Base-by-base conservation (phyloP, 169 alveolate genomes). In the Cryptosporidium muris region DNA sequence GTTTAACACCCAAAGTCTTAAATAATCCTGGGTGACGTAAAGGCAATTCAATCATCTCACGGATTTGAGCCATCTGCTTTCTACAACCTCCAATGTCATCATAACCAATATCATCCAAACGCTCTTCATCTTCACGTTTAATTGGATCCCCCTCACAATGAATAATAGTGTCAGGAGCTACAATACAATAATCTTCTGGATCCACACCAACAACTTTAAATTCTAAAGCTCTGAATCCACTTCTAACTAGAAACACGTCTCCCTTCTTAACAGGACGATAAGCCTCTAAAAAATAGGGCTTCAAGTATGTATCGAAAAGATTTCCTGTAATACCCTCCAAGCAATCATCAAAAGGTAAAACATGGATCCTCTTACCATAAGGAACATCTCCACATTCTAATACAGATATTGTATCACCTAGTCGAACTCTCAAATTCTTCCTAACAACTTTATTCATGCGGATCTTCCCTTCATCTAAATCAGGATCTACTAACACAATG, bases 31-130 rank as follows among this genome's bases (percentile, higher is more conserved):
- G 99, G 80, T 98, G 99, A 66, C 99, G 94, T 51, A 98, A 92
- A 37, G 99, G 99, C 63, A 98, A 91, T 89, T 98, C 99, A 66
- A 98, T 98, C 99, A 97, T 97, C 81, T 96, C 99, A 47, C 99
- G 96, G 42, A 98, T 97, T 88, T 96, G 97, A 14, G 99, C 99
- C 98, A 98, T 94, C 88, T 98, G 99, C 88, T 98, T 95, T 91
- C 99, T 95, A 94, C 99, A 98, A 9, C 99, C 99, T 52, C 99
- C 99, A 37, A 98, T 97, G 91, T 98, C 99, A 88, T 98, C 99
- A 89, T 98, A 98, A 7, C 99, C 99, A 14, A 98, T 99, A 53
- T 98, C 99, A 89, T 98, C 99, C 53, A 97, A 93, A 63, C 96
- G 94, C 90, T 98, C 99, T 91, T 98, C 99, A 64, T 98, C 99